Evolutionary conservation across 306 rosid species (phyloP).

Genomic region (Quercus variabilis): DNA sequence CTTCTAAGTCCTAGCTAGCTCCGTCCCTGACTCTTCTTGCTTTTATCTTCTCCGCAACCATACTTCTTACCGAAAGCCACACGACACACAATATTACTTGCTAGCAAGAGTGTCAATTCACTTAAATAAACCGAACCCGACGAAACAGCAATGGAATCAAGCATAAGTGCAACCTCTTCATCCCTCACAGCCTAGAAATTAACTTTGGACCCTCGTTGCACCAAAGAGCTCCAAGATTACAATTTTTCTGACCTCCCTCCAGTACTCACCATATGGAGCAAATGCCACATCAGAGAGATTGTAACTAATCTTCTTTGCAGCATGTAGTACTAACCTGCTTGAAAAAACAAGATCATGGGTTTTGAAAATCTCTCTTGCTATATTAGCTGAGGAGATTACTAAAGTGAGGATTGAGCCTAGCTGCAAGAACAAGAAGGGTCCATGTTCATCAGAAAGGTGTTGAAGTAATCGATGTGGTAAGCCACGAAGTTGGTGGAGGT

Average conservation of each 20-base stretch:
- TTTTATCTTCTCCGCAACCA: neutral
- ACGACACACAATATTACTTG: conserved; percentile 8
- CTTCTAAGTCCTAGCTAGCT: too few species aligned
- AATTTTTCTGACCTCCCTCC: conserved; percentile 28
- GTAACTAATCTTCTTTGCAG: conserved; percentile 18
- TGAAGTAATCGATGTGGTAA: conserved; percentile 29
- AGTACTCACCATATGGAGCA: conserved; percentile 32
- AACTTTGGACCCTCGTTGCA: conserved; percentile 10
- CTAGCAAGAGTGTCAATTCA: neutral
- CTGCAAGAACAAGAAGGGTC: conserved; percentile 48
- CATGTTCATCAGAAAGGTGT: conserved; percentile 25
- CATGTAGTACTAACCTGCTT: conserved; percentile 25
- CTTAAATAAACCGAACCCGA: conserved; percentile 6
- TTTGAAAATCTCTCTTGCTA: conserved; percentile 42
- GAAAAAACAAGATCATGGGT: conserved; percentile 40
- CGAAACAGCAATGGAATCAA: neutral
- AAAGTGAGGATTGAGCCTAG: conserved; percentile 37
- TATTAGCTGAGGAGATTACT: conserved; percentile 37
- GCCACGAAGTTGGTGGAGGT: conserved; percentile 41
- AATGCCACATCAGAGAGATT: conserved; percentile 17
- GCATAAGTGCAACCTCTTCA: conserved; percentile 11
- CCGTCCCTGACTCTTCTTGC: too few species aligned
- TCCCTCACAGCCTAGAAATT: conserved; percentile 9
- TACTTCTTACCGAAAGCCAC: conserved; percentile 23
- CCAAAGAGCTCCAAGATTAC: conserved; percentile 20